Base-by-base conservation (phyloP, 345 rosid genomes). In the Garcia nutans region DNA sequence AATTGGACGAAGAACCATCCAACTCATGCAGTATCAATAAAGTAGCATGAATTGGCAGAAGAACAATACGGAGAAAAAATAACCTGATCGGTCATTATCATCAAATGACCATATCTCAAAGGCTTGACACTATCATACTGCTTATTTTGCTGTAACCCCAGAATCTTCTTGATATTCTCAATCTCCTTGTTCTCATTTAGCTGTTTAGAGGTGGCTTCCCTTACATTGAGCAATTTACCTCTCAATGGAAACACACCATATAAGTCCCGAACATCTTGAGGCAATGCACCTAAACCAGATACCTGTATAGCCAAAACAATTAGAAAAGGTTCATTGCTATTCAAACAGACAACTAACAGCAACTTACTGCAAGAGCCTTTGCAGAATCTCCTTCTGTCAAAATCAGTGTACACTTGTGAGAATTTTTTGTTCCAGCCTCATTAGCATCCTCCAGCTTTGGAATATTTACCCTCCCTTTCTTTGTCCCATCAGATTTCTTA, bases 1-100 rank as follows among this genome's bases (percentile, higher is more conserved):
- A 12, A 79, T 42, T 54, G 4, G 31, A 28, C 31, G 2, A 28
- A 28, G 31, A 28, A 28, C 31, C 31, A 28, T 28, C 2, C 31
- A 28, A 28, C 2, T 28, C 31, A 28, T 28, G 31, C 31, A 1
- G 13, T 22, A 78, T 47, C 50, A 47, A 8, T 47, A 11, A 47
- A 0, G 50, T 8, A 47, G 50, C 2, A 8, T 12, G 6, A 47
- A 47, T 11, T 47, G 13, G 50, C 0, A 13, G 10, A 47, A 47
- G 50, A 47, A 8, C 50, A 3, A 8, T 10, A 47, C 20, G 12
- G 56, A 70, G 31, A 71, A 26, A 33, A 33, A 44, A 65, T 11
- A 55, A 91, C 99, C 94, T 93, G 99, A 81, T 96, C 99, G 3
- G 99, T 93, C 99, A 96, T 96, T 74, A 96, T 96, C 99, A 96